phyloP scores from a whole-genome alignment of 345 rosid genomes.

The Eucalyptus victrix region DNA sequence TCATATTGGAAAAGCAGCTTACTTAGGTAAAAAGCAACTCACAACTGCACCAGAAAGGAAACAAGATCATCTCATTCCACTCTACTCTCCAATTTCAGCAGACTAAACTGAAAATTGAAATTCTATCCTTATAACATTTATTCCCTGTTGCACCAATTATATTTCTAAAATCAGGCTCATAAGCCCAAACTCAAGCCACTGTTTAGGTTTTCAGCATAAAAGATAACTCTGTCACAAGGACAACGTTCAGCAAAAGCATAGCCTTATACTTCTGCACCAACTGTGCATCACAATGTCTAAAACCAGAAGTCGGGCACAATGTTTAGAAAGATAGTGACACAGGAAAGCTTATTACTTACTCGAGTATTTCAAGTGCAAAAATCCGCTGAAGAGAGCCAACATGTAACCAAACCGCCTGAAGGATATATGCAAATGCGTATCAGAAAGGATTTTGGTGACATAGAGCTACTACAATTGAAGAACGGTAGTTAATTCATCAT shows the following conservation, averaged over 20 bases:
- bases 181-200: not conserved
- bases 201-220: not conserved
- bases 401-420: slow-evolving; percentile 79
- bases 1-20: not conserved
- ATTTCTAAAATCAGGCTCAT: not conserved
- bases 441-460: not conserved
- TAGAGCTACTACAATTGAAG: not conserved
- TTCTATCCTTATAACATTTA: not conserved
- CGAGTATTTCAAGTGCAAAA: slow-evolving; percentile 84
- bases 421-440: not conserved
- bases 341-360: slow-evolving; percentile 45
- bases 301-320: not conserved
- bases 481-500: not conserved
- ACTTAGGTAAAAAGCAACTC: not conserved
- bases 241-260: not conserved
- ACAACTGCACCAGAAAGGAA: not conserved
- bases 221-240: not conserved
- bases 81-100: not conserved
- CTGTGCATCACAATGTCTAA: not conserved
- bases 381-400: slow-evolving; percentile 74
- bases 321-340: not conserved
- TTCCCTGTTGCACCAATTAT: not conserved
- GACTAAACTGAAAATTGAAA: not conserved
- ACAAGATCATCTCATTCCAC: not conserved
- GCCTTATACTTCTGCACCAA: not conserved